Percentiles rank a stretch among this genome's conserved stretches.
phyloP scores from a whole-genome alignment of 331 rosid genomes.

The Phaseolus coccineus region DNA sequence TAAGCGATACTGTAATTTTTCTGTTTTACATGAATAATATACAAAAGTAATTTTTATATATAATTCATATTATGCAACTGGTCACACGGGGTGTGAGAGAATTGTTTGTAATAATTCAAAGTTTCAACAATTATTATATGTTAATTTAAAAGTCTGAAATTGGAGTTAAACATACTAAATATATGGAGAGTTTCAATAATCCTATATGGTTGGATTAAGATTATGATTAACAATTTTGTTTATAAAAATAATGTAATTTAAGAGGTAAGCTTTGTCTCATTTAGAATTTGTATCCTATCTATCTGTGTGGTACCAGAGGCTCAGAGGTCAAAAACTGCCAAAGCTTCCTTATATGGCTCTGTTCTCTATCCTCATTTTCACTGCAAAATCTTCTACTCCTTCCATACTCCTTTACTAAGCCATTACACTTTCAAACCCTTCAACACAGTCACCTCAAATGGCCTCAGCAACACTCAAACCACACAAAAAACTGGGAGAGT shows the following conservation, averaged over 20 bases:
- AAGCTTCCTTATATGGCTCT: constrained; percentile 30
- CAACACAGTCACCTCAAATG: constrained; percentile 51
- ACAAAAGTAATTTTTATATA: no score
- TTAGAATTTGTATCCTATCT: constrained; percentile 23
- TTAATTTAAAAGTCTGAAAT: neutral
- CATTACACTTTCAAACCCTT: constrained; percentile 8
- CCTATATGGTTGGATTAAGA: no score
- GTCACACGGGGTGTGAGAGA: neutral
- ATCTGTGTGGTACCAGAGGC: constrained; percentile 20
- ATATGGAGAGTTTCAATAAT: no score
- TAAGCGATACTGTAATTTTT: no score
- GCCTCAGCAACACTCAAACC: constrained; percentile 59
- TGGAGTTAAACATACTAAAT: no score
- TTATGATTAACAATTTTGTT: no score
- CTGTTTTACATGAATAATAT: no score
- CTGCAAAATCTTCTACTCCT: constrained; percentile 29
- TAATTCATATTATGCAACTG: no score
- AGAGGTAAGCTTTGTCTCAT: neutral
- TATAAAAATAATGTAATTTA: no score
- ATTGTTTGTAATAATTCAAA: neutral
- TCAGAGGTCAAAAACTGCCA: constrained; percentile 45
- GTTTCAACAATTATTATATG: no score
- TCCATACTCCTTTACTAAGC: neutral
- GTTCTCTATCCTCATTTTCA: constrained; percentile 36
- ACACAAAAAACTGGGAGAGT: constrained; percentile 61